phyloP scores from a whole-genome alignment of 768 basidiomycete genomes.

The Dictyophora rubrovolvata region DNA sequence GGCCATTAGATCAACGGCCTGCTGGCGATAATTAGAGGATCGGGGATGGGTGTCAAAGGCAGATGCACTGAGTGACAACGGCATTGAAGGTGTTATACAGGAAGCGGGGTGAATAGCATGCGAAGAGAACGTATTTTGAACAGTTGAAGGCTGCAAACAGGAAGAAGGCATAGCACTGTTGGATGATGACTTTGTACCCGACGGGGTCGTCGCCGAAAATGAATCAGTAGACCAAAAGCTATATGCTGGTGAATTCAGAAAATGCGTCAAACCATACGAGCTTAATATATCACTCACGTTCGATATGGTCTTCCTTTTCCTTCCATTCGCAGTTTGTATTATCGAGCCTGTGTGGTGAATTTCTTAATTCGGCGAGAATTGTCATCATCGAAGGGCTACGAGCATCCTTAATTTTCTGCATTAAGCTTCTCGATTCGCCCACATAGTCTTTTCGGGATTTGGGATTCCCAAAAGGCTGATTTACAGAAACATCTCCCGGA shows the following conservation, averaged over 20 bases:
- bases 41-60: not conserved
- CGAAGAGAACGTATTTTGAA: not conserved
- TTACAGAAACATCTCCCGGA: conserved; percentile 44
- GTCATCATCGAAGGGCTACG: conserved; percentile 72
- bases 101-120: conserved; percentile 4
- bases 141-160: conserved; percentile 1
- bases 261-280: not conserved
- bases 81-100: conserved; percentile 4
- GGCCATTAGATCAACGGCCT: conserved; percentile 75
- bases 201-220: not conserved
- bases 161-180: conserved; percentile 1
- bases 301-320: not conserved
- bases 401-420: conserved; percentile 72
- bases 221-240: conserved; percentile 6
- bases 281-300: conserved; percentile 11
- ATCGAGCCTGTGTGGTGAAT: not conserved
- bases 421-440: conserved; percentile 64
- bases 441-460: conserved; percentile 56
- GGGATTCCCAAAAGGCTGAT: conserved; percentile 37
- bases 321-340: not conserved
- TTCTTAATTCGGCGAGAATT: conserved; percentile 21
- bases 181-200: not conserved
- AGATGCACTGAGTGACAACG: not conserved
- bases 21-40: conserved; percentile 42
- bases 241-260: not conserved